These are phyloP conservation scores for Fistulifera pelliculosa DNA, from an alignment of 108 stramenopile genomes.

Conservation along the genomic window DNA sequence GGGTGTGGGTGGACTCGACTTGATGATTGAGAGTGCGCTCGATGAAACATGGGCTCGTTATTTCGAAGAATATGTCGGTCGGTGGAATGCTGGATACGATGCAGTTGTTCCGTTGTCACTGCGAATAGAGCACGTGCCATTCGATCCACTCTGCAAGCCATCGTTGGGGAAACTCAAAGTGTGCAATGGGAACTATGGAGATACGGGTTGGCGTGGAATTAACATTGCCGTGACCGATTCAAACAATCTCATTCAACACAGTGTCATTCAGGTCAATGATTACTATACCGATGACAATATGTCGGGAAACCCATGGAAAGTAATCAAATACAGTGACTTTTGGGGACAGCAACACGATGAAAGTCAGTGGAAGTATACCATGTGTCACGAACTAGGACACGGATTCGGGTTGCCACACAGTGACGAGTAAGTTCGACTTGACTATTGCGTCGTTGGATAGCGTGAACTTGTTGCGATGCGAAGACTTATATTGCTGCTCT, in stretches of 20 bases:
- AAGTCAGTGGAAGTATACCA: conserved; percentile 37
- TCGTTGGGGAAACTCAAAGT: conserved; percentile 47
- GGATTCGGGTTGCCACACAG: conserved; percentile 71
- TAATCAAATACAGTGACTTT: conserved; percentile 23
- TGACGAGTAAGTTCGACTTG: conserved; percentile 41
- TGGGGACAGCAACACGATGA: too few species aligned
- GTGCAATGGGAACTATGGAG: conserved; percentile 80
- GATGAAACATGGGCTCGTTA: conserved; percentile 10
- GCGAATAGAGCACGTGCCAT: neutral
- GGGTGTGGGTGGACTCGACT: too few species aligned
- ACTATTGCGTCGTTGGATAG: too few species aligned
- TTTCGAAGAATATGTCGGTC: conserved; percentile 23
- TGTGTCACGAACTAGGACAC: conserved; percentile 47
- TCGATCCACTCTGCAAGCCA: conserved; percentile 27
- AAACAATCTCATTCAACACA: conserved; percentile 43
- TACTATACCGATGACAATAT: conserved; percentile 27
- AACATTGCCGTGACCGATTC: conserved; percentile 32
- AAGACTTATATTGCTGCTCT: too few species aligned
- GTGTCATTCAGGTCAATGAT: conserved; percentile 67
- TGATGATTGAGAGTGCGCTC: too few species aligned
- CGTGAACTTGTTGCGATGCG: too few species aligned
- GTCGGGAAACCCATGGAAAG: neutral
- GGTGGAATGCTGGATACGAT: neutral
- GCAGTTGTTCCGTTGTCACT: neutral
- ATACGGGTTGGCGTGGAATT: conserved; percentile 68